Conservation (phyloP, 2,329 filamentous ascomycete genomes). For the Penicillium sp. region DNA sequence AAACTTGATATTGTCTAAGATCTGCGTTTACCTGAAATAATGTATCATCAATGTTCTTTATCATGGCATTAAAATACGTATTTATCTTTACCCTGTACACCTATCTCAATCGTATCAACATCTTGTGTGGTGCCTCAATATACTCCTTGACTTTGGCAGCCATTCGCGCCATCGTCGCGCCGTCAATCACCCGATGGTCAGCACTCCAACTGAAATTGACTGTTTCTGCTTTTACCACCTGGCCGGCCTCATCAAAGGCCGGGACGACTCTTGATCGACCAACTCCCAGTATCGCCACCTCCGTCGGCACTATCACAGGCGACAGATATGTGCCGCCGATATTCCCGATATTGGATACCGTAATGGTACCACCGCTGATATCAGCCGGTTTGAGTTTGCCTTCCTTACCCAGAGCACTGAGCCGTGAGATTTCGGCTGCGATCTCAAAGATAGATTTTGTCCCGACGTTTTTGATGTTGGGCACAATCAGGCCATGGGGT, state of each 20-base stretch:
- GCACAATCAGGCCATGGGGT: constrained; percentile 79
- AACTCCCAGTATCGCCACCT: constrained; percentile 88
- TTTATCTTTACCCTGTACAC: neutral
- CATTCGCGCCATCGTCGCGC: constrained; percentile 88
- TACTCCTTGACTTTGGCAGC: constrained; percentile 73
- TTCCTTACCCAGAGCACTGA: constrained; percentile 68
- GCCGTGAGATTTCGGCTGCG: constrained; percentile 67
- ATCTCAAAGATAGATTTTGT: constrained; percentile 72
- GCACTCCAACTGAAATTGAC: constrained; percentile 95
- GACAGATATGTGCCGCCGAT: constrained; percentile 90
- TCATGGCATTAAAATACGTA: neutral
- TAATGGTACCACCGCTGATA: constrained; percentile 83
- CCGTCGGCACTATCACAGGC: constrained; percentile 83
- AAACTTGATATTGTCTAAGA: neutral
- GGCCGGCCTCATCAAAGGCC: constrained; percentile 60
- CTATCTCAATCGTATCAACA: constrained; percentile 76
- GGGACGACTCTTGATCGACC: constrained; percentile 77
- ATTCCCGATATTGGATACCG: constrained; percentile 92
- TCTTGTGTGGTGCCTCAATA: constrained; percentile 79
- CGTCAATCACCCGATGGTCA: constrained; percentile 90
- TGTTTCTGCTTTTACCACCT: constrained; percentile 70
- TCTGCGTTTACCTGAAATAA: neutral
- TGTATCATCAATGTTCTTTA: neutral
- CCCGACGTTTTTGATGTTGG: constrained; percentile 82
- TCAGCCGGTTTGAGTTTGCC: constrained; percentile 73